Conservation (phyloP, 1,139 yeast genomes). For the Nadsonia commutata region DNA sequence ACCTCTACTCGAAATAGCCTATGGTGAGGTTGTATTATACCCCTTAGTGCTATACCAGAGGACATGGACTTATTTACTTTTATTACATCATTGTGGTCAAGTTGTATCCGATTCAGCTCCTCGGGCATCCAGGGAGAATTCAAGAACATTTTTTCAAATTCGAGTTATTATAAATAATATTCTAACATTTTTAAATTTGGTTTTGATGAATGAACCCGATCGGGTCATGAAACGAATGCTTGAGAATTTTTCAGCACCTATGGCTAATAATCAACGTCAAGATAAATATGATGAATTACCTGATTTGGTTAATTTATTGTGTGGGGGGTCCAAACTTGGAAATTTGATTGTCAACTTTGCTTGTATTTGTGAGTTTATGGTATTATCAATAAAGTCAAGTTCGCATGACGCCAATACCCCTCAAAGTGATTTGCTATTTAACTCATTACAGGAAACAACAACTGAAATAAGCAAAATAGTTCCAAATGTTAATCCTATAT, state of each 20-base stretch:
- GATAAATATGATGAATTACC: neutral
- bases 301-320: neutral
- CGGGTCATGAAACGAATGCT: no score
- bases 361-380: neutral
- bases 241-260: no score
- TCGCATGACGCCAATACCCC: no score
- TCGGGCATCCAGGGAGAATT: neutral
- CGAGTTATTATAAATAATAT: neutral
- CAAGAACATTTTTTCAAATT: neutral
- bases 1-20: neutral
- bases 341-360: neutral
- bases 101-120: neutral
- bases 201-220: neutral
- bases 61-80: neutral
- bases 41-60: neutral
- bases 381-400: neutral
- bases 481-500: no score
- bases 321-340: neutral
- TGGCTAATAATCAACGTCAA: no score
- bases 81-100: neutral
- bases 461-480: no score
- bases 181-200: neutral
- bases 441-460: no score
- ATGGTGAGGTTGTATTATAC: neutral
- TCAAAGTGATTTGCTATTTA: neutral